Base-by-base conservation (phyloP, 2,329 filamentous ascomycete species). In the Aureobasidium sp. region DNA sequence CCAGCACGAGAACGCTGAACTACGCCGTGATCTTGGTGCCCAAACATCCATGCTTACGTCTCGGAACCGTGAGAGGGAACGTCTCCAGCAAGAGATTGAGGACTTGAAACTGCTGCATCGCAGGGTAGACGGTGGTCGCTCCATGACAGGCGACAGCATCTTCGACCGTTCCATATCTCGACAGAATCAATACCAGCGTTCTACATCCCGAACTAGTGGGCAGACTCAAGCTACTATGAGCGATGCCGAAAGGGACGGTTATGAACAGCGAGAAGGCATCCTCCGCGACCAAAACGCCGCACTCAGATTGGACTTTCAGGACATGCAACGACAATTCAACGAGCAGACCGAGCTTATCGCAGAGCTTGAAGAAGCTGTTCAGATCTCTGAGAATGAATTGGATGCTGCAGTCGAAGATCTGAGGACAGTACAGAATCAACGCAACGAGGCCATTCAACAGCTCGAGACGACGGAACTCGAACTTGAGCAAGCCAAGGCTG, bases 1-100 rank as follows among this genome's bases (percentile, higher is more conserved):
- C 31, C 87, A 90, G 57, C 91, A 93, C 71, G 93, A 97, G 70
- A 97, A 97, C 69, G 90, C 91, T 2, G 93, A 97, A 72, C 76
- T 99, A 36, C 86, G 93, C 59, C 88, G 92, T 60, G 92, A 97
- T 74, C 89, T 97, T 34, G 91, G 92, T 64, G 94, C 94, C 2
- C 94, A 99, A 73, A 96, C 92, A 0, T 97, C 92, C 0, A 97
- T 99, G 91, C 82, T 99, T 37, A 97, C 93, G 1, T 97, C 94
- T 39, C 84, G 94, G 27, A 97, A 97, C 70, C 88, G 91, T 29
- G 94, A 99, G 72, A 95, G 96, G 71, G 92, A 97, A 72, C 86
- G 91, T 5, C 81, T 99, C 9, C 96, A 97, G 73, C 91, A 96
- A 71, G 93, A 99, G 73, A 97, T 97, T 65, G 94, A 99, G 75